phyloP scores from a whole-genome alignment of 2,329 filamentous ascomycete species.

The Aspergillus quadrilineatus region DNA sequence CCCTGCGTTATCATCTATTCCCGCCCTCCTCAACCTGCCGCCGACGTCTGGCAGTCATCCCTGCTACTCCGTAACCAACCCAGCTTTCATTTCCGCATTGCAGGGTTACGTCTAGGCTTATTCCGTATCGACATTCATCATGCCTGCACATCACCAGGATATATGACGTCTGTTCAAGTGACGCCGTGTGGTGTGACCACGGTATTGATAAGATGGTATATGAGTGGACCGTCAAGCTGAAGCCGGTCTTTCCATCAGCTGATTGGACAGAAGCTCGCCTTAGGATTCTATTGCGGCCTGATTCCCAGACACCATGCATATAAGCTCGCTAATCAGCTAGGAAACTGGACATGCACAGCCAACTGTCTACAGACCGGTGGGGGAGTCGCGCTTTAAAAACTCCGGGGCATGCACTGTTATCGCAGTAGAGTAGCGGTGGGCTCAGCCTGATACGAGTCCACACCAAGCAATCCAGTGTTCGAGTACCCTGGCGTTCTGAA shows the following conservation, averaged over 20 bases:
- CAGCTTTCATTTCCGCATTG: background rate
- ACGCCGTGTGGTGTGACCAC: too few species aligned
- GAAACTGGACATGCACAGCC: background rate
- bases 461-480: background rate
- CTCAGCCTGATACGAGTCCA: background rate
- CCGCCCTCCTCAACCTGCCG: conserved; percentile 30
- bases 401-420: background rate
- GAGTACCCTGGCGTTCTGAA: background rate
- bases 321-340: background rate
- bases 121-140: background rate
- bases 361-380: background rate
- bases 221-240: background rate
- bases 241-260: background rate
- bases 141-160: background rate
- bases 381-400: background rate
- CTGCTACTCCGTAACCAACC: conserved; percentile 46
- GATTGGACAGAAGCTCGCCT: background rate
- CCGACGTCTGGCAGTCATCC: conserved; percentile 55
- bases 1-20: too few species aligned
- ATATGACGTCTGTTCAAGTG: background rate
- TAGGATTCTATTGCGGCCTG: background rate
- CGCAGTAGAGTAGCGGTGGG: background rate
- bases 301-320: background rate
- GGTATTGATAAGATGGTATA: too few species aligned
- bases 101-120: conserved; percentile 7